Evolutionary conservation across 345 rosid genomes (phyloP).

Genomic region (Syzygium grande): DNA sequence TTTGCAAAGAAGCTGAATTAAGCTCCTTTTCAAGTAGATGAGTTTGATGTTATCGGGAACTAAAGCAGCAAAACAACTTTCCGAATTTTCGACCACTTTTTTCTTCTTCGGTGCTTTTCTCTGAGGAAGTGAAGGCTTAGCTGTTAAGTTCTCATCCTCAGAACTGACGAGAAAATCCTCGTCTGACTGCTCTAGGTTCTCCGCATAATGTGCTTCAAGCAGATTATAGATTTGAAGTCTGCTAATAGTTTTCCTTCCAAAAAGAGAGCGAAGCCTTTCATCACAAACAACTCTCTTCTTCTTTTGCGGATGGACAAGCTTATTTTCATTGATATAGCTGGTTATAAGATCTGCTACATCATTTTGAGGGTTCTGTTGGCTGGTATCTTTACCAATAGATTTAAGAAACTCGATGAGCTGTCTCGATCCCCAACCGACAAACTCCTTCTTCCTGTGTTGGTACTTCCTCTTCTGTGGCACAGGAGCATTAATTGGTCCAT

Average conservation of each 20-base stretch:
- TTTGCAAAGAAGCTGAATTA: constrained; percentile 45
- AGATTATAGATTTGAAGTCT: constrained; percentile 41
- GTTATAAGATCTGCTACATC: constrained; percentile 40
- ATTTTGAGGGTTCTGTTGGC: constrained; percentile 26
- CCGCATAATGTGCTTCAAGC: constrained; percentile 56
- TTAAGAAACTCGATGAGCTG: constrained; percentile 57
- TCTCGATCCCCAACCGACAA: constrained; percentile 73
- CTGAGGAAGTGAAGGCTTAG: constrained; percentile 2
- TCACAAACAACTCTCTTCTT: constrained; percentile 63
- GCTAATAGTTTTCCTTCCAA: constrained; percentile 44
- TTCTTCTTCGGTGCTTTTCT: constrained; percentile 18
- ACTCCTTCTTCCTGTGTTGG: constrained; percentile 33
- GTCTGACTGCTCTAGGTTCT: constrained; percentile 43
- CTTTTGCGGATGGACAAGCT: constrained; percentile 32
- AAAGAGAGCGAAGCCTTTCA: constrained; percentile 35
- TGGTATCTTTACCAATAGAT: constrained; percentile 39
- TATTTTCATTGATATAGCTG: constrained; percentile 32
- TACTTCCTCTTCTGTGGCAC: constrained; percentile 31
- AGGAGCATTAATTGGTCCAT: constrained; percentile 4
- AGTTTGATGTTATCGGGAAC: constrained; percentile 60
- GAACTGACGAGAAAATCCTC: constrained; percentile 29
- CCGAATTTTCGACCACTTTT: constrained; percentile 23
- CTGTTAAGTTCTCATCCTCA: constrained; percentile 13
- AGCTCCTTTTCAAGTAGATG: constrained; percentile 62
- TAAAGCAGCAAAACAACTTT: constrained; percentile 52